These are phyloP conservation scores for Tarenaya hassleriana DNA, from an alignment of 345 rosid genomes.

Conservation along the genomic window DNA sequence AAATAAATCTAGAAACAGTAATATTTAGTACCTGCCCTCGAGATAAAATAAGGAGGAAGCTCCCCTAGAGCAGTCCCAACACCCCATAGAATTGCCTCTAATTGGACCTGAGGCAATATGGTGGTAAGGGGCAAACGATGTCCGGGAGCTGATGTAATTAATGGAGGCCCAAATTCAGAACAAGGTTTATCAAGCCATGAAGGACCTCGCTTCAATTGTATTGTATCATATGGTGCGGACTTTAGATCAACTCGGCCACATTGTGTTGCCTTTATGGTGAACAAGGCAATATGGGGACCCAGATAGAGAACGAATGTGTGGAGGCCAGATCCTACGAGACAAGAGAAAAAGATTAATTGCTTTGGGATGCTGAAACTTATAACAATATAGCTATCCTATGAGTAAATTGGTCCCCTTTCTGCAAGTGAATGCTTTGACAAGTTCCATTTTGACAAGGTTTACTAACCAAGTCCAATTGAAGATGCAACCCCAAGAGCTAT, in stretches of 20 bases:
- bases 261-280: slow-evolving; percentile 88
- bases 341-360: background rate
- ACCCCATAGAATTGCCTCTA: slow-evolving; percentile 94
- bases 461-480: slow-evolving; percentile 97
- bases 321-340: slow-evolving; percentile 80
- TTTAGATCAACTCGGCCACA: slow-evolving; percentile 92
- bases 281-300: slow-evolving; percentile 93
- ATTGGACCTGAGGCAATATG: slow-evolving; percentile 71
- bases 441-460: too few species aligned
- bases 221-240: slow-evolving; percentile 91
- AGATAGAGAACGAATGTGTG: slow-evolving; percentile 96
- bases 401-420: background rate
- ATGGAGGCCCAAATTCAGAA: slow-evolving; percentile 71
- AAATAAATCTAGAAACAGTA: too few species aligned
- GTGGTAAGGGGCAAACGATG: slow-evolving; percentile 79
- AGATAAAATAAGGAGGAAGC: slow-evolving; percentile 99
- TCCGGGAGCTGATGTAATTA: slow-evolving; percentile 43
- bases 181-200: slow-evolving; percentile 95
- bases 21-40: slow-evolving; percentile 82
- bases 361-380: background rate
- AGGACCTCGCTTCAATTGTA: slow-evolving; percentile 71
- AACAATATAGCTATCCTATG: background rate
- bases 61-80: slow-evolving; percentile 98
- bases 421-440: background rate
- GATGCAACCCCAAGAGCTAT: slow-evolving; percentile 95